Percentiles rank a stretch among this genome's conserved stretches.
Evolutionary conservation across 176 grass and related monocot species (phyloP).

Genomic region (Avena eriantha): DNA sequence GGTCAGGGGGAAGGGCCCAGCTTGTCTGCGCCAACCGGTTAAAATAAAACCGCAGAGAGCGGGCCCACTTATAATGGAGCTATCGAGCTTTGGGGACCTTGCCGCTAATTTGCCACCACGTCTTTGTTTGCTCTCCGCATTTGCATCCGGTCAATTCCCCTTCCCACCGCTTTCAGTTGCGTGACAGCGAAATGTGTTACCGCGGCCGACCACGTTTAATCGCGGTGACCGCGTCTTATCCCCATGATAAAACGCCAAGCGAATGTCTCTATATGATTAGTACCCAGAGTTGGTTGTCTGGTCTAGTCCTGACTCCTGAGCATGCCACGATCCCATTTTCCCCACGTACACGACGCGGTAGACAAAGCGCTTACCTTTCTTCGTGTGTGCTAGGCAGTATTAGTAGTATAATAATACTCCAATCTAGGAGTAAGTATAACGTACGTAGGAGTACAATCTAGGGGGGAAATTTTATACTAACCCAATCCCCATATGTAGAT

Average conservation of each 20-base stretch:
- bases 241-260: conserved; percentile 25
- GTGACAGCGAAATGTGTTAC: conserved; percentile 12
- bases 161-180: background rate
- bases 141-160: background rate
- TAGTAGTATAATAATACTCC: no score
- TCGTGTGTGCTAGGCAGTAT: background rate
- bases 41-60: background rate
- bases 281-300: background rate
- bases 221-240: conserved; percentile 33
- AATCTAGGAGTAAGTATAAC: no score
- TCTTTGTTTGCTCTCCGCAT: background rate
- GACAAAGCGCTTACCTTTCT: background rate
- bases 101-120: conserved; percentile 39
- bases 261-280: conserved; percentile 25
- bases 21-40: background rate
- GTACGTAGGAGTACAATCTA: no score
- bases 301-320: background rate
- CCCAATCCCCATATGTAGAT: background rate
- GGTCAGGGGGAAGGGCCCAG: background rate
- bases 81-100: background rate
- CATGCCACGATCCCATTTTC: background rate
- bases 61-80: background rate
- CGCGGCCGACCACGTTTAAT: conserved; percentile 48
- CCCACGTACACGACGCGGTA: conserved; percentile 6
- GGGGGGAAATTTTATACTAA: no score